These are phyloP conservation scores for Aristolochia contorta DNA, from an alignment of 164 flowering plant genomes.

Conservation along the genomic window DNA sequence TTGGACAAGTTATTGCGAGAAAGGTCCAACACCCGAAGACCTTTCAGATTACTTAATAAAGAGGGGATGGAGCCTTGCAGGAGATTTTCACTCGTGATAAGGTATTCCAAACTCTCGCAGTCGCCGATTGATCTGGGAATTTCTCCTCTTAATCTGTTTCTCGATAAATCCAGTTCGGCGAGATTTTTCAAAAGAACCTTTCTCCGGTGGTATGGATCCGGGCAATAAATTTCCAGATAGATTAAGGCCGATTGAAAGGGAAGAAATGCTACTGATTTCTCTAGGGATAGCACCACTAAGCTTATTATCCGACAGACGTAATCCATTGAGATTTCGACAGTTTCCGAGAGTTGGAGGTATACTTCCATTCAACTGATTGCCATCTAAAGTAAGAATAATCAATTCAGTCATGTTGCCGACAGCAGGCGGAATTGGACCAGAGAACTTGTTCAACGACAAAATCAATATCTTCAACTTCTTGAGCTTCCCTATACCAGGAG, in stretches of 20 bases:
- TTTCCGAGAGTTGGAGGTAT: constrained; percentile 5
- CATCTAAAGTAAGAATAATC: background rate
- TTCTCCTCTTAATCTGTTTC: constrained; percentile 23
- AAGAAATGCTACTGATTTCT: constrained; percentile 20
- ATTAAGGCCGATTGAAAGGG: constrained; percentile 8
- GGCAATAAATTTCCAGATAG: no score
- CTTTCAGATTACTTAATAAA: constrained; percentile 3
- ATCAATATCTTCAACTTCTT: constrained; percentile 10
- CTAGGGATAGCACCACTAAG: constrained; percentile 20
- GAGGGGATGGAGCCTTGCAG: constrained; percentile 24
- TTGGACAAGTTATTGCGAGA: no score
- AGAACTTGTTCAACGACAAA: constrained; percentile 11
- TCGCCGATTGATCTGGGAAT: constrained; percentile 18
- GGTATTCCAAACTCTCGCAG: constrained; percentile 9
- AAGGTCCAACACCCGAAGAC: constrained; percentile 10
- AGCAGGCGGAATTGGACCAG: constrained; percentile 19
- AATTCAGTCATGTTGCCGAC: constrained; percentile 20
- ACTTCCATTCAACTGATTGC: constrained; percentile 1
- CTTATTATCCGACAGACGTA: no score
- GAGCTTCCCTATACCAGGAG: constrained; percentile 19
- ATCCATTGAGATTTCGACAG: background rate
- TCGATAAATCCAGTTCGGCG: constrained; percentile 11
- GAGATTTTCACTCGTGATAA: constrained; percentile 12
- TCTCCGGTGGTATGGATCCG: constrained; percentile 21
- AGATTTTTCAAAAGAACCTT: constrained; percentile 26